Conservation (phyloP, 2,329 filamentous ascomycete species). For the Aspergillus sergii region DNA sequence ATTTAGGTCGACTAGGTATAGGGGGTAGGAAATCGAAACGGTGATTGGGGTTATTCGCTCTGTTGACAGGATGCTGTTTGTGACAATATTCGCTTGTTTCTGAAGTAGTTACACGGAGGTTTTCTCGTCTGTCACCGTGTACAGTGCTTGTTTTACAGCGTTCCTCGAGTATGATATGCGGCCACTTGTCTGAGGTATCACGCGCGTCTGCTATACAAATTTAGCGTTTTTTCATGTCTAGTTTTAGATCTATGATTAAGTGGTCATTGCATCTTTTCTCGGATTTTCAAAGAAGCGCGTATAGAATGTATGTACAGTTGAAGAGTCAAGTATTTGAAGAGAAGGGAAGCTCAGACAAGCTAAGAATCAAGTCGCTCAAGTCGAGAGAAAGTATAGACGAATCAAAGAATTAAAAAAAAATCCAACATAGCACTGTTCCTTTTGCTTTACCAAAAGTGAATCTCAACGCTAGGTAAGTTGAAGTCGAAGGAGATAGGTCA, state of each 20-base stretch:
- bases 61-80: neutral
- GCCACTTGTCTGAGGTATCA: neutral
- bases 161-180: neutral
- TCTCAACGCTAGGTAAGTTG: neutral
- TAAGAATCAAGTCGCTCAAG: slow-evolving; percentile 3
- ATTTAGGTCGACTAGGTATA: slow-evolving; percentile 72
- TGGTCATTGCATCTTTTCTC: neutral
- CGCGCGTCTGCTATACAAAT: neutral
- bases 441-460: neutral
- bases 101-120: neutral
- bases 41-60: slow-evolving; percentile 22
- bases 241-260: neutral
- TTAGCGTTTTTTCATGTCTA: neutral
- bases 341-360: slow-evolving; percentile 3
- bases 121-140: neutral
- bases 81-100: neutral
- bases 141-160: neutral
- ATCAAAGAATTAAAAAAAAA: neutral
- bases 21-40: slow-evolving; percentile 60
- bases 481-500: neutral
- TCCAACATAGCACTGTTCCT: neutral
- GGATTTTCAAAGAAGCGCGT: neutral
- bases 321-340: slow-evolving; percentile 1
- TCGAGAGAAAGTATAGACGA: slow-evolving; percentile 1
- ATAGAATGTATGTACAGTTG: slow-evolving; percentile 9